phyloP scores from a whole-genome alignment of 2,329 filamentous ascomycete species.

The Triangularia setosa region DNA sequence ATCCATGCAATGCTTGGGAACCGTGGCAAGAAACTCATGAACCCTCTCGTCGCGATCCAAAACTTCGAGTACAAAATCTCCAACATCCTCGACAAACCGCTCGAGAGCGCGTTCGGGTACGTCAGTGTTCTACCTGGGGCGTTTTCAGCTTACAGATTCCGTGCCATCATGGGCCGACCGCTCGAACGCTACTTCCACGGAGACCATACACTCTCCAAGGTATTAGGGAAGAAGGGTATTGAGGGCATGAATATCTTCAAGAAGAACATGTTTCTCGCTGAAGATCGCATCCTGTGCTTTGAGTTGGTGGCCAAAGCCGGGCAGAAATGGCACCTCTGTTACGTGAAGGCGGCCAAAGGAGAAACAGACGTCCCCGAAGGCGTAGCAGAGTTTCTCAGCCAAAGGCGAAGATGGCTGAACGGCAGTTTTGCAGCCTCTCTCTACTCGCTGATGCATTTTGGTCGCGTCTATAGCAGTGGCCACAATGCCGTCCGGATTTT shows the following conservation, averaged over 20 bases:
- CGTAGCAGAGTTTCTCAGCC: constrained; percentile 61
- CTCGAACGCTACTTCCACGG: neutral
- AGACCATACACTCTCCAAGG: neutral
- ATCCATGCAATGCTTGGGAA: constrained; percentile 94
- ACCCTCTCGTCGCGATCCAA: constrained; percentile 88
- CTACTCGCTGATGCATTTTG: constrained; percentile 95
- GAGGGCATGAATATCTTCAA: neutral
- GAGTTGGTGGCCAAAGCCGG: neutral
- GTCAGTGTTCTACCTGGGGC: constrained; percentile 65
- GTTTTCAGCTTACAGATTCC: constrained; percentile 75
- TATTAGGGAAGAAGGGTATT: neutral
- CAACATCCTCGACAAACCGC: constrained; percentile 94
- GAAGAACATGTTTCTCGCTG: neutral
- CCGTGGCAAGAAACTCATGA: constrained; percentile 82
- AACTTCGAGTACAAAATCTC: constrained; percentile 99
- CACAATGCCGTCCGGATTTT: constrained; percentile 97
- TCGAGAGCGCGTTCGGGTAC: constrained; percentile 93
- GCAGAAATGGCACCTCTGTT: constrained; percentile 69
- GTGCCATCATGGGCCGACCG: neutral
- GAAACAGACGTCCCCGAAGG: constrained; percentile 75
- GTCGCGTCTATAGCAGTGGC: constrained; percentile 92
- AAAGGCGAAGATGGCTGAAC: constrained; percentile 62
- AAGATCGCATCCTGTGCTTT: neutral
- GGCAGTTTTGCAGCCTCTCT: constrained; percentile 94
- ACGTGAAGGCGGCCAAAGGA: constrained; percentile 98